These are phyloP conservation scores for Puccinellia tenuiflora DNA, from an alignment of 176 grass and related monocot species.

Conservation along the genomic window DNA sequence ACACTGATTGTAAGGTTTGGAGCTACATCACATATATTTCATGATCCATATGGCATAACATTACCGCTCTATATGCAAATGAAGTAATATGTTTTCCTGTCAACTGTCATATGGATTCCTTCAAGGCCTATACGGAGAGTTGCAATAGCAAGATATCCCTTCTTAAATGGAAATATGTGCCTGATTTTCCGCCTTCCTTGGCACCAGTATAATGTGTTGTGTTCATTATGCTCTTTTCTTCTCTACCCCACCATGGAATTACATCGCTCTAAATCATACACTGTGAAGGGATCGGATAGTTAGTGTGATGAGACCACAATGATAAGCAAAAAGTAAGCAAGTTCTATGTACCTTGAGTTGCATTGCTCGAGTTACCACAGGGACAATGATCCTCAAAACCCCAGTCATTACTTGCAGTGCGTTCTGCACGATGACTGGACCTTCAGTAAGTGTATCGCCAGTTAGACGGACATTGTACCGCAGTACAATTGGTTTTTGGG, in stretches of 20 bases:
- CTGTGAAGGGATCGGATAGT: slow-evolving; percentile 30
- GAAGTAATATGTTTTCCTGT: slow-evolving; percentile 81
- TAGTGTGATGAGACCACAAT: not conserved
- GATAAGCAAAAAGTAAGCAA: slow-evolving; percentile 14
- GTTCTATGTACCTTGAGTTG: slow-evolving; percentile 60
- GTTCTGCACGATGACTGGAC: slow-evolving; percentile 87
- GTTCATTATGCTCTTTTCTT: slow-evolving; percentile 31
- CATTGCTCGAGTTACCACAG: slow-evolving; percentile 25
- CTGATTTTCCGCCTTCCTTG: slow-evolving; percentile 33
- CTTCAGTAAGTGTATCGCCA: slow-evolving; percentile 56
- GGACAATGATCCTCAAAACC: slow-evolving; percentile 75
- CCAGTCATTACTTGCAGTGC: slow-evolving; percentile 57
- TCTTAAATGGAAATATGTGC: slow-evolving; percentile 69
- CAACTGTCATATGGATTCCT: slow-evolving; percentile 86
- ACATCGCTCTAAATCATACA: slow-evolving; percentile 65
- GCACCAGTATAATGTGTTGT: slow-evolving; percentile 22
- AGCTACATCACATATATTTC: slow-evolving; percentile 3
- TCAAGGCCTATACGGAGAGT: slow-evolving; percentile 61
- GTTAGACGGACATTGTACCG: slow-evolving; percentile 69
- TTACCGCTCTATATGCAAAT: slow-evolving; percentile 70
- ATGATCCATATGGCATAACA: slow-evolving; percentile 18
- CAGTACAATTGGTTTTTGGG: slow-evolving; percentile 57
- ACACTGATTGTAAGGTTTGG: not conserved
- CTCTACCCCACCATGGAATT: slow-evolving; percentile 53
- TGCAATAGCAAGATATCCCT: slow-evolving; percentile 80